These are phyloP conservation scores for Podospora sp. DNA, from an alignment of 495 filamentous ascomycete species.

Conservation along the genomic window DNA sequence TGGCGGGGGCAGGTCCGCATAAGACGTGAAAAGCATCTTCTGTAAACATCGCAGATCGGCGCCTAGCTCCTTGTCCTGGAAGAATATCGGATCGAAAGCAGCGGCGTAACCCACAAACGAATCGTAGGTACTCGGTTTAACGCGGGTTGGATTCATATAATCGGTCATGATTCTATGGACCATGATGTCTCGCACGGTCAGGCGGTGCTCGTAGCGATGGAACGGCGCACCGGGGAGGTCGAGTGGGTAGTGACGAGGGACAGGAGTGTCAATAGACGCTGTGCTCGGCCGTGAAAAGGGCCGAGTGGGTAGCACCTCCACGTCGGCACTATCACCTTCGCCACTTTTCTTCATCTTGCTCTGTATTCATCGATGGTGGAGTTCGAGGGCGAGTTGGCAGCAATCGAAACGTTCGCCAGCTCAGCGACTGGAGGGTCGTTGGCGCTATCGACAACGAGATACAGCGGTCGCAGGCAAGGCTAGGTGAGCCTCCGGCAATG, in stretches of 20 bases:
- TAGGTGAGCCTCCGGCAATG: too few relatives aligned
- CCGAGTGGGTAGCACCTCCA: neutral
- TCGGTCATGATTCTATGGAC: slow-evolving; percentile 42
- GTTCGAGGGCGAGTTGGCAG: neutral
- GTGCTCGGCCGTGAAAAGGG: neutral
- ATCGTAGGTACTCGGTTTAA: slow-evolving; percentile 23
- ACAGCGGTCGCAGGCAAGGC: too few relatives aligned
- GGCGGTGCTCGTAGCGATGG: slow-evolving; percentile 36
- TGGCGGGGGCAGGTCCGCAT: neutral
- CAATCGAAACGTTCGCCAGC: neutral
- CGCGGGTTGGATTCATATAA: slow-evolving; percentile 31
- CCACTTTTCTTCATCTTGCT: neutral
- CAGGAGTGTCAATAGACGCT: neutral
- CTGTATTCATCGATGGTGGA: neutral
- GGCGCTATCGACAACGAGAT: too few relatives aligned
- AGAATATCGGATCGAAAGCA: slow-evolving; percentile 16
- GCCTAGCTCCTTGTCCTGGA: slow-evolving; percentile 27
- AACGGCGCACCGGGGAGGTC: slow-evolving; percentile 40
- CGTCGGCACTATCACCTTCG: neutral
- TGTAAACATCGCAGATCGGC: slow-evolving; percentile 34
- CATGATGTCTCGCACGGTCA: slow-evolving; percentile 39
- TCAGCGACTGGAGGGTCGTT: neutral
- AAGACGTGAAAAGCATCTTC: slow-evolving; percentile 30
- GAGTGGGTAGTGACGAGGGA: slow-evolving; percentile 38
- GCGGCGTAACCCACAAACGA: neutral